phyloP scores from a whole-genome alignment of 257 asterid genomes.

The Nicotiana attenuata region DNA sequence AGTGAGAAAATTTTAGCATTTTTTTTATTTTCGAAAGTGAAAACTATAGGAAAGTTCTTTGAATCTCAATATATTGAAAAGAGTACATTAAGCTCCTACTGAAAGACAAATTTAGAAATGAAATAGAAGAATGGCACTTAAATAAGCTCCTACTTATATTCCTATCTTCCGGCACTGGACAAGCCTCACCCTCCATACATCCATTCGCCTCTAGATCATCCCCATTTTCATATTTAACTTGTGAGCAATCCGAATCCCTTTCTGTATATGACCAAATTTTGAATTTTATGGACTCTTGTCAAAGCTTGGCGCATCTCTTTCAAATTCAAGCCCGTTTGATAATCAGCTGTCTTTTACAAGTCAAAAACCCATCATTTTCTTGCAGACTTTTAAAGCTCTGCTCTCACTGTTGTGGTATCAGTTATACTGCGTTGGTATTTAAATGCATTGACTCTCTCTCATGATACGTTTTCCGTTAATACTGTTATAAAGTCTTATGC shows the following conservation, averaged over 20 bases:
- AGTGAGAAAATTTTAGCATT: no score
- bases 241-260: not conserved
- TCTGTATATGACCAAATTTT: constrained; percentile 24
- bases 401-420: constrained; percentile 22
- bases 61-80: no score
- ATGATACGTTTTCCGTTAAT: constrained; percentile 55
- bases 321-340: constrained; percentile 55
- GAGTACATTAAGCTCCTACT: no score
- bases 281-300: constrained; percentile 31
- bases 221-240: not conserved
- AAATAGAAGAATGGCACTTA: no score
- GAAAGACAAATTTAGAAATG: no score
- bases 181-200: no score
- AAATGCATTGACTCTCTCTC: constrained; percentile 41
- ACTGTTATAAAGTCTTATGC: constrained; percentile 44
- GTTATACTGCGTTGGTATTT: constrained; percentile 38
- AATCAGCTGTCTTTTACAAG: constrained; percentile 41
- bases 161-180: no score
- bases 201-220: not conserved
- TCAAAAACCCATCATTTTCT: constrained; percentile 44
- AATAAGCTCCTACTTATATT: no score
- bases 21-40: no score
- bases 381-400: constrained; percentile 55
- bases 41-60: no score
- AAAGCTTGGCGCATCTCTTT: constrained; percentile 31